Evolutionary conservation across 2,329 filamentous ascomycete genomes (phyloP), one percentile per base, ranked within the genome.

Genomic region (Albophoma yamanashiensis): DNA sequence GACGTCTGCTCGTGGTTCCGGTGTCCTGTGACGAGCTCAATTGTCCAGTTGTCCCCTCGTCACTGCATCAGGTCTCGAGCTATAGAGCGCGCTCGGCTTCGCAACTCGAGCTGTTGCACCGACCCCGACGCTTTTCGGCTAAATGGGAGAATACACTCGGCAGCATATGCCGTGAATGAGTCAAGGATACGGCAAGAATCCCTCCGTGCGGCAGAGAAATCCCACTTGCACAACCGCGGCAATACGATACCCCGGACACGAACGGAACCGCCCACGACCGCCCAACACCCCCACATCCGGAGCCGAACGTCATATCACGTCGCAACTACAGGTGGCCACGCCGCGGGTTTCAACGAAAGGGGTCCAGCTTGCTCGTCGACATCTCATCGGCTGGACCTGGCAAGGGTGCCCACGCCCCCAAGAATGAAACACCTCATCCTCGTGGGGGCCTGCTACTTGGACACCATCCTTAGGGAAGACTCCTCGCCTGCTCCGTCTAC

Each of bases 401-500:
- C 47, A 52, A 40, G 34, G 20, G 22, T 36, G n/a, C 17, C 25
- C 15, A 31, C 25, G 25, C 2, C 42, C 27, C 34, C 58, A 50
- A 61, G 20, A 31, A 82, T 80, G 76, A 80, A 78, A 72, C 81
- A 83, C 64, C 76, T 90, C 62, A 74, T 89, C 58, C 80, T 85
- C 55, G 78, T 88, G 53, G 87, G 87, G 27, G 86, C 86, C 34
- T 87, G 86, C 65, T 89, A 89, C 73, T 73, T 89, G 43, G 87
- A 90, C 71, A 90, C 86, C 1, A 87, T 90, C 61, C 76, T 89
- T 47, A 85, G 79, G 86, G 81, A 75, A 71, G 80, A 53, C 39
- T 31, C 62, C 40, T 56, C 59, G 5, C n/a, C 47, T 1, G 3
- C 63, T 60, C 58, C 58, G 62, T 61, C 45, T n/a, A 52, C 17